Conservation (phyloP, 495 filamentous ascomycete genomes). For the Xylaria venustula region DNA sequence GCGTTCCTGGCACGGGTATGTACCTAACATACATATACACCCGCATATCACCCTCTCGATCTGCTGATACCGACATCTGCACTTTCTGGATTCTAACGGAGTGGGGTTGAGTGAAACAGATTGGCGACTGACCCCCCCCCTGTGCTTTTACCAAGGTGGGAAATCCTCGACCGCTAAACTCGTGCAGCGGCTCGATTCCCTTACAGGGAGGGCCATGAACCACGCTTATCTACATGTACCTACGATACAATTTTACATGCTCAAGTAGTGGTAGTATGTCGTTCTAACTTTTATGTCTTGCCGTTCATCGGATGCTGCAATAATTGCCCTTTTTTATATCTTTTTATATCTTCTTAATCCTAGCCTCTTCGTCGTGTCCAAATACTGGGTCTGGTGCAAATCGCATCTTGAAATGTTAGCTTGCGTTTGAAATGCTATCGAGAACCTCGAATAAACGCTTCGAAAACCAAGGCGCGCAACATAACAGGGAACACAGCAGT, state of each 20-base stretch:
- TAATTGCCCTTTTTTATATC: neutral
- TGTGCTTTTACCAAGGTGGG: neutral
- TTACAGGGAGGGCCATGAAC: too few relatives aligned
- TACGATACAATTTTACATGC: too few relatives aligned
- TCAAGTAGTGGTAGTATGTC: too few relatives aligned
- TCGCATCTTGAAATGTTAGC: neutral
- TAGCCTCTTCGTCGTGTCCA: neutral
- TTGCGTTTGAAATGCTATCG: neutral
- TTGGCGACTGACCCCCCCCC: neutral
- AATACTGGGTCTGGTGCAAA: neutral
- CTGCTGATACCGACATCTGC: neutral
- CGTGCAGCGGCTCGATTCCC: too few relatives aligned
- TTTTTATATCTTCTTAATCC: neutral
- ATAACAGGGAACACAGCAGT: neutral
- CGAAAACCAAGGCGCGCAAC: neutral
- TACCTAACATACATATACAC: too few relatives aligned
- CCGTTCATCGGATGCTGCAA: too few relatives aligned
- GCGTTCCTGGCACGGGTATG: neutral
- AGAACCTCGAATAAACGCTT: neutral
- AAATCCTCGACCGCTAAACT: neutral
- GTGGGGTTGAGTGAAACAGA: slow-evolving; percentile 2
- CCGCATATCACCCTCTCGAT: neutral
- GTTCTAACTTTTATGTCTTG: too few relatives aligned
- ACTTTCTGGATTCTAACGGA: neutral
- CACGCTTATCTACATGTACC: too few relatives aligned